These are phyloP conservation scores for Talaromyces sp. DNA, from an alignment of 2,329 filamentous ascomycete genomes.

Conservation along the genomic window DNA sequence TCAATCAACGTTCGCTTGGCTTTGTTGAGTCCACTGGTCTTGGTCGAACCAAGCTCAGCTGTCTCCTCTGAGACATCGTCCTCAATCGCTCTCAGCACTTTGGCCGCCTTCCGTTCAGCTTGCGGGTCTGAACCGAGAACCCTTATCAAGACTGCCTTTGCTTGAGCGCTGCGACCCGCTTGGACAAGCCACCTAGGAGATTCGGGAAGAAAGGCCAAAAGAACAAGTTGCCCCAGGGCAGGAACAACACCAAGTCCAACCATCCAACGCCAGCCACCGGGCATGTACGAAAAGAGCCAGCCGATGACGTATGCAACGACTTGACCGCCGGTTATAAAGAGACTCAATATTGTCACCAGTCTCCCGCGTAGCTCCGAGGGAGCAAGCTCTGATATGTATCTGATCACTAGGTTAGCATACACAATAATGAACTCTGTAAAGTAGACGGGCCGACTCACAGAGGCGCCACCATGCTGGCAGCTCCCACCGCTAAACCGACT, in stretches of 20 bases:
- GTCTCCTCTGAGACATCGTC: slow-evolving; percentile 69
- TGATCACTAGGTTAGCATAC: slow-evolving; percentile 15
- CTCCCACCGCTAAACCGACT: slow-evolving; percentile 45
- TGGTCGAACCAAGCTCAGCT: slow-evolving; percentile 35
- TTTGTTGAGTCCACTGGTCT: slow-evolving; percentile 24
- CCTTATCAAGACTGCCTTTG: slow-evolving; percentile 60
- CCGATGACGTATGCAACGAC: slow-evolving; percentile 83
- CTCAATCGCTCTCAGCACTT: slow-evolving; percentile 65
- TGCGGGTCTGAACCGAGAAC: slow-evolving; percentile 54
- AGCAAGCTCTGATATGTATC: slow-evolving; percentile 80
- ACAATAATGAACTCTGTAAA: neutral
- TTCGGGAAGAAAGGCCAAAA: slow-evolving; percentile 75
- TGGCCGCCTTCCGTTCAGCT: slow-evolving; percentile 48
- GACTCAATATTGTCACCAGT: slow-evolving; percentile 73
- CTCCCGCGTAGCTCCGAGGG: slow-evolving; percentile 72
- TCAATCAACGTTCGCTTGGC: slow-evolving; percentile 23
- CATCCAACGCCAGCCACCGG: slow-evolving; percentile 81
- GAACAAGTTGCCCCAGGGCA: slow-evolving; percentile 63
- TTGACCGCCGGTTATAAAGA: slow-evolving; percentile 85
- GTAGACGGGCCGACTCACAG: slow-evolving; percentile 43
- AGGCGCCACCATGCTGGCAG: slow-evolving; percentile 71
- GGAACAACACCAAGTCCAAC: slow-evolving; percentile 80
- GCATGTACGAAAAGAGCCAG: slow-evolving; percentile 63
- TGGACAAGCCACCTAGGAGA: slow-evolving; percentile 84
- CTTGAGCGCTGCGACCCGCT: slow-evolving; percentile 57